These are phyloP conservation scores for slime mould (Dictyostelium discoideum) DNA, from an alignment of 78 protist species.

Conservation along the genomic window DNA sequence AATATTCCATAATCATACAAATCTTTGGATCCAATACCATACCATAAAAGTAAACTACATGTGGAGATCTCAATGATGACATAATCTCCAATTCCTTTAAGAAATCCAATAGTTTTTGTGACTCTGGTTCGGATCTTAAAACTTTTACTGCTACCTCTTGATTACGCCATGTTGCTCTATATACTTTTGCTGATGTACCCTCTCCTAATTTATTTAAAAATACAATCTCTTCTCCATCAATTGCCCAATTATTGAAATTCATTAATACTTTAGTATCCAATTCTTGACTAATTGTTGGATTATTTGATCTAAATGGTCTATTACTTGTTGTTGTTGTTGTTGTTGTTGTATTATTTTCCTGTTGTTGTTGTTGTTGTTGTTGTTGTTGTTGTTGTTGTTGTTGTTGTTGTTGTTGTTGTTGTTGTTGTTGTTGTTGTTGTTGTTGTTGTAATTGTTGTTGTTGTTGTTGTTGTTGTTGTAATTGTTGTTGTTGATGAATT, in stretches of 20 bases:
- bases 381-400: background rate
- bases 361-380: background rate
- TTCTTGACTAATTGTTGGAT: conserved; percentile 29
- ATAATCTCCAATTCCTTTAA: conserved; percentile 81
- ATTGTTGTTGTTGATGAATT: background rate
- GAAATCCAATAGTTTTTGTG: conserved; percentile 63
- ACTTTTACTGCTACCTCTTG: conserved; percentile 87
- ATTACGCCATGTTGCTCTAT: conserved; percentile 76
- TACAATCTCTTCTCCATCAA: conserved; percentile 75
- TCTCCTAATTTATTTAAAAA: conserved; percentile 65
- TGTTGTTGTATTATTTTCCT: background rate
- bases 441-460: background rate
- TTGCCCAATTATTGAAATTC: conserved; percentile 74
- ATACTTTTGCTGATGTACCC: conserved; percentile 82
- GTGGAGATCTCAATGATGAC: conserved; percentile 72
- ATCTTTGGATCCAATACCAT: conserved; percentile 80
- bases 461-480: background rate
- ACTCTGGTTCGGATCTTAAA: conserved; percentile 52
- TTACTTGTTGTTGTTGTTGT: background rate
- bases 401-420: background rate
- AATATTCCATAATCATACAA: conserved; percentile 80
- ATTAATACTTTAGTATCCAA: conserved; percentile 24
- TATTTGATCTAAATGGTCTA: background rate
- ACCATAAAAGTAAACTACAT: conserved; percentile 85
- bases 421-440: background rate